These are phyloP conservation scores for Rhizopogon roseolus DNA, from an alignment of 768 basidiomycete species.

Conservation along the genomic window DNA sequence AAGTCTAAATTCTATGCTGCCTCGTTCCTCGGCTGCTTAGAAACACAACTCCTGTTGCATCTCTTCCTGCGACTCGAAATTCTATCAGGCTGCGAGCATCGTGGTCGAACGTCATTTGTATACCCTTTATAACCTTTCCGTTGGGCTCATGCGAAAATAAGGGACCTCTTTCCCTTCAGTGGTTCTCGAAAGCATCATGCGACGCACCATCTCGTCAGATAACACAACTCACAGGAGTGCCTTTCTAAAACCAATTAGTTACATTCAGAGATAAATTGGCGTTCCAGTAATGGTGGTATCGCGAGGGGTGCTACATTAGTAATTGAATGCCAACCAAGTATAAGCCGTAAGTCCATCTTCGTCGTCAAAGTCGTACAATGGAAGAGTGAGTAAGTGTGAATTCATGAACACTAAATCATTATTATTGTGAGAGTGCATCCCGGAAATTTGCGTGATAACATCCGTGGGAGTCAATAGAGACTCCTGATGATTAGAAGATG, in stretches of 20 bases:
- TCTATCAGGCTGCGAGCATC: background rate
- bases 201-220: background rate
- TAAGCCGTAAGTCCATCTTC: constrained; percentile 1
- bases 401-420: constrained; percentile 14
- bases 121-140: background rate
- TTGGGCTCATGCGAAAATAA: background rate
- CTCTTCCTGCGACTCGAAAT: background rate
- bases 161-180: background rate
- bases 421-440: background rate
- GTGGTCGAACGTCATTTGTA: background rate
- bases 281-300: background rate
- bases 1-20: too few species aligned
- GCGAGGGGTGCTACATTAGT: background rate
- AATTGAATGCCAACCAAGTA: background rate
- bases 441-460: constrained; percentile 1
- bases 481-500: constrained; percentile 13
- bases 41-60: background rate
- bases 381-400: constrained; percentile 2
- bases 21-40: too few species aligned
- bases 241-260: background rate
- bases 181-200: background rate
- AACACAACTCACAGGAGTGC: background rate
- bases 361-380: constrained; percentile 8
- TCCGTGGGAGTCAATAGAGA: constrained; percentile 8
- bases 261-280: background rate